phyloP scores from a whole-genome alignment of 2,329 filamentous ascomycete species.

The Chaetomium sp. region DNA sequence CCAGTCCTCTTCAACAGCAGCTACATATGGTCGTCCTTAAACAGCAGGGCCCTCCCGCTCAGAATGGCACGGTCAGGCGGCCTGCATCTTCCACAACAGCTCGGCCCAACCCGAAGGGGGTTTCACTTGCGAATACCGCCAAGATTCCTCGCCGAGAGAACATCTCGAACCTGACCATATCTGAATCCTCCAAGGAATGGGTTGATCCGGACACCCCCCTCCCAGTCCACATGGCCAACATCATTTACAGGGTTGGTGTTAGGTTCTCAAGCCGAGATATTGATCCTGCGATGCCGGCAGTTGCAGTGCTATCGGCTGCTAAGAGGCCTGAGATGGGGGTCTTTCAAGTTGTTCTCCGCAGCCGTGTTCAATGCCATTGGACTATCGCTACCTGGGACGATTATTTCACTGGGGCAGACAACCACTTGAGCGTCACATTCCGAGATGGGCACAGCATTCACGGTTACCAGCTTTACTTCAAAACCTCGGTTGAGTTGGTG shows the following conservation, averaged over 20 bases:
- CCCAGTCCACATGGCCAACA: neutral
- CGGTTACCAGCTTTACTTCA: slow-evolving; percentile 7
- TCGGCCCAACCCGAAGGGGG: neutral
- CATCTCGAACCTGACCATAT: neutral
- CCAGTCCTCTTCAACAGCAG: no score
- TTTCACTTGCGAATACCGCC: no score
- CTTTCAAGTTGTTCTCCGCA: slow-evolving; percentile 3
- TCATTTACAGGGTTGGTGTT: neutral
- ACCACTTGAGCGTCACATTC: neutral
- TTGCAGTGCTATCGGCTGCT: slow-evolving; percentile 8
- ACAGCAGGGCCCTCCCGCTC: no score
- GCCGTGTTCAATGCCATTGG: slow-evolving; percentile 8
- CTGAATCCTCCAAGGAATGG: neutral
- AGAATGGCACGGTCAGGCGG: no score
- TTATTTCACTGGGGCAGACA: slow-evolving; percentile 1
- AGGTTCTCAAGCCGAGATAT: slow-evolving; percentile 1
- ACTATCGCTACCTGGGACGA: slow-evolving; percentile 11
- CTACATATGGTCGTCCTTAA: no score
- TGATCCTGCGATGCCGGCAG: neutral
- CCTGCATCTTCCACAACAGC: no score
- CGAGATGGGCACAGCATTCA: neutral
- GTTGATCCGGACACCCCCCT: neutral
- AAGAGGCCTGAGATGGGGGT: slow-evolving; percentile 1
- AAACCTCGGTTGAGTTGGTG: neutral
- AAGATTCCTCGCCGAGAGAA: no score